These are phyloP conservation scores for Oehlia diaphana DNA, from an alignment of 192 early-diverging fungal genomes.

Conservation along the genomic window DNA sequence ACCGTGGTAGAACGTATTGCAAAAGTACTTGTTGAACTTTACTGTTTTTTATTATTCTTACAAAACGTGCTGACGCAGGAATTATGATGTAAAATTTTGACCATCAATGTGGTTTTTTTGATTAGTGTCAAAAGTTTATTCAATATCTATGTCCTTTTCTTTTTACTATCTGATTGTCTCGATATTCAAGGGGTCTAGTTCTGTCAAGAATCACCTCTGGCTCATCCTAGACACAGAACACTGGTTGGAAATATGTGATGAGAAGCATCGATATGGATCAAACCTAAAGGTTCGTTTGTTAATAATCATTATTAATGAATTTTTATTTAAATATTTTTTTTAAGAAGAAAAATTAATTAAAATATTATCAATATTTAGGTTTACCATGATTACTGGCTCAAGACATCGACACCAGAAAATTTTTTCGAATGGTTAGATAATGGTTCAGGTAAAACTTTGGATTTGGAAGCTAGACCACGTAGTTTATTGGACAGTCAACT, in stretches of 20 bases:
- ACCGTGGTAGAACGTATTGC: not conserved
- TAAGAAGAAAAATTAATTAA: not conserved
- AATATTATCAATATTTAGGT: slow-evolving; percentile 23
- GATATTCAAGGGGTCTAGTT: not conserved
- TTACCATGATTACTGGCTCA: slow-evolving; percentile 41
- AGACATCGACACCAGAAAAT: slow-evolving; percentile 39
- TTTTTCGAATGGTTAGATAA: slow-evolving; percentile 50
- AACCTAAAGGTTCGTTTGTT: slow-evolving; percentile 38
- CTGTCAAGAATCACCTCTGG: slow-evolving; percentile 20
- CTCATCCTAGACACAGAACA: slow-evolving; percentile 36
- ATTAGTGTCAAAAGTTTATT: not conserved
- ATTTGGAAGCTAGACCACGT: slow-evolving; percentile 34
- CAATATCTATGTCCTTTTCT: not conserved
- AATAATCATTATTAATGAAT: not conserved
- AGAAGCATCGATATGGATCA: slow-evolving; percentile 43
- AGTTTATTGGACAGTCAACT: slow-evolving; percentile 32
- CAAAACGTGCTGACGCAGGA: no score
- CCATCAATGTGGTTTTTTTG: not conserved
- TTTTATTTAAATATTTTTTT: not conserved
- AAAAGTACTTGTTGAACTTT: not conserved
- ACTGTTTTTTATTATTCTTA: not conserved
- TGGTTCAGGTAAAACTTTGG: slow-evolving; percentile 35
- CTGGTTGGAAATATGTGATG: slow-evolving; percentile 45
- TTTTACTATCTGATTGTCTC: not conserved
- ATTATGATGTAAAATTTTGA: not conserved